Conservation (phyloP, 495 filamentous ascomycete species). For the Articulospora tetracladia region DNA sequence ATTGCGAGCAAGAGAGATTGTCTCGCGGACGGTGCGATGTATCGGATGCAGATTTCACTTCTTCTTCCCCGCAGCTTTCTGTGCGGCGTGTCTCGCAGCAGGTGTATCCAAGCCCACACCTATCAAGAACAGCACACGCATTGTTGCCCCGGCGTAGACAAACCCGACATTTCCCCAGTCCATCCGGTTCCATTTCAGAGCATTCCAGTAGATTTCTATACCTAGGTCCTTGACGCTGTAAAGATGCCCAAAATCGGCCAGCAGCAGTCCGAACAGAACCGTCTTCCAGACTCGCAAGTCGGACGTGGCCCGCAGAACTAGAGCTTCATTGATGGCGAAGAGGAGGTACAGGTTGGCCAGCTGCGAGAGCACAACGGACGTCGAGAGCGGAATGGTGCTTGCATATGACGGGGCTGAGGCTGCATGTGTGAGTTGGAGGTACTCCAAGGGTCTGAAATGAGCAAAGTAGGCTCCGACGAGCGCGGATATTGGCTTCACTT, state of each 20-base stretch:
- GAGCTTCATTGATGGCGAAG: slow-evolving; percentile 66
- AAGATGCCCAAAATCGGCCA: slow-evolving; percentile 68
- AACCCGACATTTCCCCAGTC: slow-evolving; percentile 62
- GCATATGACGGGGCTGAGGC: slow-evolving; percentile 28
- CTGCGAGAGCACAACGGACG: slow-evolving; percentile 55
- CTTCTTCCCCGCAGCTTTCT: slow-evolving; percentile 10
- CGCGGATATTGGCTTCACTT: slow-evolving; percentile 47
- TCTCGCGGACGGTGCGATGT: neutral
- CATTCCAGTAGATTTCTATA: slow-evolving; percentile 21
- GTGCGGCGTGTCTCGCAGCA: neutral
- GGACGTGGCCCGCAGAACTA: slow-evolving; percentile 58
- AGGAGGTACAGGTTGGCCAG: slow-evolving; percentile 62
- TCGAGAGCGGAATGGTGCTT: slow-evolving; percentile 31
- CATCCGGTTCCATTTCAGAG: slow-evolving; percentile 54
- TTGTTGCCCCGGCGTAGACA: slow-evolving; percentile 54
- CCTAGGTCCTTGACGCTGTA: slow-evolving; percentile 51
- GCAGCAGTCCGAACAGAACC: slow-evolving; percentile 54
- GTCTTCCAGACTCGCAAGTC: slow-evolving; percentile 62
- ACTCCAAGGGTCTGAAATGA: slow-evolving; percentile 48
- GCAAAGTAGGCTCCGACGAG: slow-evolving; percentile 62
- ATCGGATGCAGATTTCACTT: slow-evolving; percentile 1
- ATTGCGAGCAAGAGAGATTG: neutral
- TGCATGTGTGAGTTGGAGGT: slow-evolving; percentile 54
- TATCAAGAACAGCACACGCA: slow-evolving; percentile 51
- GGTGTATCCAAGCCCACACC: slow-evolving; percentile 41